These are phyloP conservation scores for Phoenix dactylifera DNA, from an alignment of 176 grass and related monocot genomes.

Conservation along the genomic window DNA sequence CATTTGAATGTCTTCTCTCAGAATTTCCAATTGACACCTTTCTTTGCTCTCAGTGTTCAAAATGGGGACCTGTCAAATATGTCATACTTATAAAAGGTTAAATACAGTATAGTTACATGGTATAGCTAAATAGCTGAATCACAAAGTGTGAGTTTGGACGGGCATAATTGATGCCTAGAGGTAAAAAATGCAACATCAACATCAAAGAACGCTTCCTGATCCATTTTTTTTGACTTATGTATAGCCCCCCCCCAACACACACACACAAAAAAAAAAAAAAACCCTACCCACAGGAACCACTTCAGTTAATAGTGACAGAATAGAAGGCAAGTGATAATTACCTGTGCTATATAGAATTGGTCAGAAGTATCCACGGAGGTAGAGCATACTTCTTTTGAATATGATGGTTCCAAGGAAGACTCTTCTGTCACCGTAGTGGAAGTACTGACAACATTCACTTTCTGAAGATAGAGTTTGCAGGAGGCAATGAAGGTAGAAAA, in stretches of 20 bases:
- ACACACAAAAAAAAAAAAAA: background rate
- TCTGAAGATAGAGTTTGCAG: conserved; percentile 51
- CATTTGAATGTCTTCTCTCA: conserved; percentile 68
- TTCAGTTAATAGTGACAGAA: no score
- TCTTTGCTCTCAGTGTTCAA: conserved; percentile 54
- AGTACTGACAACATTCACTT: conserved; percentile 14
- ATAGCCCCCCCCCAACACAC: no score
- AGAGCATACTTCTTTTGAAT: conserved; percentile 24
- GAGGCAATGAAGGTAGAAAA: conserved; percentile 67
- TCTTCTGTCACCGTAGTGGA: conserved; percentile 18
- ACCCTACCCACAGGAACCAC: no score
- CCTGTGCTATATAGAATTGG: conserved; percentile 82
- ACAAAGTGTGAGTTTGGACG: no score
- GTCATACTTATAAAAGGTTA: no score
- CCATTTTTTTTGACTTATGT: no score
- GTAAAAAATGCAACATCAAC: no score
- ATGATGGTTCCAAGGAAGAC: conserved; percentile 12
- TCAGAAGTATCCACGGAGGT: conserved; percentile 31
- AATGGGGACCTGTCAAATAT: conserved; percentile 50
- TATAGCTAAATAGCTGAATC: no score
- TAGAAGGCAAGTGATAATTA: background rate
- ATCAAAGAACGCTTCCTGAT: no score
- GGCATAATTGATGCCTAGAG: no score
- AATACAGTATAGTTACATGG: no score
- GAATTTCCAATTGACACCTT: conserved; percentile 32